Percentiles rank a stretch among this genome's conserved stretches.
Conservation (phyloP, 257 asterid genomes). For the Parsonsia alboflavescens region DNA sequence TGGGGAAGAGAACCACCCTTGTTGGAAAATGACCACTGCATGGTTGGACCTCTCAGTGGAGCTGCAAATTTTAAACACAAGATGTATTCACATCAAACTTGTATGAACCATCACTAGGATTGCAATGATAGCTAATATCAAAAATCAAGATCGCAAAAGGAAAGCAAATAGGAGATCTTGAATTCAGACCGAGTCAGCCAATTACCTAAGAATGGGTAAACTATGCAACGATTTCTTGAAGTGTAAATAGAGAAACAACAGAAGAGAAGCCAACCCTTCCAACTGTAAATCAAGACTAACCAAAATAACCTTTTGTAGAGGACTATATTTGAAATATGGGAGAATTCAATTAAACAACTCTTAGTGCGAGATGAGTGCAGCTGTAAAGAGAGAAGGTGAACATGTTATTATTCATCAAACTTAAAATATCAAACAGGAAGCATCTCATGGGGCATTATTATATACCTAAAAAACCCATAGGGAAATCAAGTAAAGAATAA, state of each 20-base stretch:
- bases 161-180: neutral
- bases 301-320: neutral
- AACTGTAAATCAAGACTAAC: constrained; percentile 15
- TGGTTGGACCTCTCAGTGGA: constrained; percentile 41
- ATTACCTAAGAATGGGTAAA: constrained; percentile 23
- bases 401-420: constrained; percentile 29
- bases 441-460: constrained; percentile 34
- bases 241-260: constrained; percentile 11
- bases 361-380: constrained; percentile 29
- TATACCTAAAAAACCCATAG: constrained; percentile 6
- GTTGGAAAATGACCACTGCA: constrained; percentile 65
- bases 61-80: constrained; percentile 32
- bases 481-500: constrained; percentile 18
- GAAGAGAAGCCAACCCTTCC: constrained; percentile 16
- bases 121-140: constrained; percentile 3
- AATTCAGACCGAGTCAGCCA: neutral
- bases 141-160: neutral
- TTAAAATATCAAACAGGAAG: constrained; percentile 19
- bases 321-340: constrained; percentile 6
- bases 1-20: constrained; percentile 35
- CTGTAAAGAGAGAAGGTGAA: constrained; percentile 32
- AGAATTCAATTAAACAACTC: constrained; percentile 18
- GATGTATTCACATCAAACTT: neutral
- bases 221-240: constrained; percentile 12
- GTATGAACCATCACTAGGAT: constrained; percentile 11